phyloP scores from a whole-genome alignment of 805 yeast genomes.

The Ogataea allantospora region DNA sequence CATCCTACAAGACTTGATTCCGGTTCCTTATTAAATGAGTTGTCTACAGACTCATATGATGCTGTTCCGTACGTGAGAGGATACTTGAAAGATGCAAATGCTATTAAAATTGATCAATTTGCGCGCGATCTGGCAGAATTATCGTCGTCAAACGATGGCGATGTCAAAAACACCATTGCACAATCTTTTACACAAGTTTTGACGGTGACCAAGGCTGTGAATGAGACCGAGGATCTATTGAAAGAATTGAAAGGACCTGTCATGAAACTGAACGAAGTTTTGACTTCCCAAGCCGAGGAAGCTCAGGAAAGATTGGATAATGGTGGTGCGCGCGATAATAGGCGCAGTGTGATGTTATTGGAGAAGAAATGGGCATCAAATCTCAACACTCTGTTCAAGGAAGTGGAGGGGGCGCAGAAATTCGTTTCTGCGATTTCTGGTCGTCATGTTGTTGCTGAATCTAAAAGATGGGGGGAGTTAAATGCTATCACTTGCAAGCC shows the following conservation, averaged over 20 bases:
- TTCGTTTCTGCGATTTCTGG: conserved; percentile 72
- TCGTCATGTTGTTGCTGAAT: conserved; percentile 74
- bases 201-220: conserved; percentile 58
- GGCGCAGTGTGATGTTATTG: conserved; percentile 68
- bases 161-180: conserved; percentile 57
- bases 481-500: conserved; percentile 85
- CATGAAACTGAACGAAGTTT: conserved; percentile 56
- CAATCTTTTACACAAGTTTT: conserved; percentile 62
- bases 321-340: conserved; percentile 40
- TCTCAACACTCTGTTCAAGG: conserved; percentile 65
- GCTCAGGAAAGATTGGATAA: conserved; percentile 21
- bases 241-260: conserved; percentile 59
- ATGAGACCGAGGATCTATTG: conserved; percentile 62
- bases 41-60: conserved; percentile 43
- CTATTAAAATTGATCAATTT: conserved; percentile 69
- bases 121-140: conserved; percentile 52
- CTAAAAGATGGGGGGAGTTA: conserved; percentile 83
- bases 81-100: conserved; percentile 62
- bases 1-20: conserved; percentile 10
- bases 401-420: conserved; percentile 90
- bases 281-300: conserved; percentile 41
- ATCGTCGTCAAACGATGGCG: conserved; percentile 49
- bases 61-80: conserved; percentile 47
- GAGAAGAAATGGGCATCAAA: conserved; percentile 82
- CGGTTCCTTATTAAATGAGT: conserved; percentile 33